A percentile compares a stretch with the other conserved stretches of the same genome.
These are phyloP conservation scores for Diddensiella transvaalensis DNA, from an alignment of 805 yeast genomes.

Conservation along the genomic window DNA sequence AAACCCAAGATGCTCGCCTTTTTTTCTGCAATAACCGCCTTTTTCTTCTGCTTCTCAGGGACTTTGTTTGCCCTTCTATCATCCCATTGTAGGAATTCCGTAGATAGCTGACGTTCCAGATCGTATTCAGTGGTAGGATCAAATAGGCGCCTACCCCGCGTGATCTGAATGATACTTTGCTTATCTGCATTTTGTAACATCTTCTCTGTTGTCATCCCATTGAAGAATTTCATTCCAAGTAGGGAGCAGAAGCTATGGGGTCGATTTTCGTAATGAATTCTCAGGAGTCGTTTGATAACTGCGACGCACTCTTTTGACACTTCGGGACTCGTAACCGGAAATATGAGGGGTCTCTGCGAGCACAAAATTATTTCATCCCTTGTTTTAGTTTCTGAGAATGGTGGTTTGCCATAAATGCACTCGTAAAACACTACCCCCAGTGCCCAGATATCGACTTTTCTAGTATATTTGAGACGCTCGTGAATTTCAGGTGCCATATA, in stretches of 20 bases:
- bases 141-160: background rate
- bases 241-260: slow-evolving; percentile 9
- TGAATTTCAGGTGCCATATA: slow-evolving; percentile 33
- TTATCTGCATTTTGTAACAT: slow-evolving; percentile 4
- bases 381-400: slow-evolving; percentile 23
- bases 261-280: slow-evolving; percentile 14
- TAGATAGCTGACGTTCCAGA: background rate
- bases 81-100: background rate
- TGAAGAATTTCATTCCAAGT: slow-evolving; percentile 17
- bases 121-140: background rate
- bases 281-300: slow-evolving; percentile 19
- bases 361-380: slow-evolving; percentile 14
- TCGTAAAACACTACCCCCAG: slow-evolving; percentile 34
- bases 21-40: background rate
- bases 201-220: slow-evolving; percentile 6
- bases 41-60: background rate
- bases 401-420: slow-evolving; percentile 28
- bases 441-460: slow-evolving; percentile 34
- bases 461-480: slow-evolving; percentile 22
- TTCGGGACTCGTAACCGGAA: slow-evolving; percentile 11
- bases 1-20: background rate
- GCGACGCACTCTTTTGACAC: slow-evolving; percentile 17
- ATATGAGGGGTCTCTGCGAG: slow-evolving; percentile 10
- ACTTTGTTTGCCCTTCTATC: background rate
- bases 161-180: background rate